phyloP scores from a whole-genome alignment of 2,329 filamentous ascomycete species.

The Blastomyces gilchristii region DNA sequence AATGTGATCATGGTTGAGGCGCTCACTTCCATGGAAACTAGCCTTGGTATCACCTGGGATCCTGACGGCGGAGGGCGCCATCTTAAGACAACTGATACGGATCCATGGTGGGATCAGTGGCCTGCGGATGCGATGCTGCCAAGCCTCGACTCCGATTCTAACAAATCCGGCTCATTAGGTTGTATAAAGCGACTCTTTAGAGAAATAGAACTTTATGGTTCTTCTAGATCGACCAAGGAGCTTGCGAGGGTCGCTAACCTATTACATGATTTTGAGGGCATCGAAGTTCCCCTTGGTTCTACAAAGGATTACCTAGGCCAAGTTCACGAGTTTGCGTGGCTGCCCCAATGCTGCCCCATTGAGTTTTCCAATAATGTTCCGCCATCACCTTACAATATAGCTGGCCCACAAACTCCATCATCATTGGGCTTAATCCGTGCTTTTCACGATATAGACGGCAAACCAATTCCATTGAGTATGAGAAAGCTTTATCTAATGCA shows the following conservation, averaged over 20 bases:
- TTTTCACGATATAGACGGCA: slow-evolving; percentile 17
- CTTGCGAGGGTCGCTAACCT: slow-evolving; percentile 23
- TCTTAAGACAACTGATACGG: slow-evolving; percentile 15
- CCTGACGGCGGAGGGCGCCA: slow-evolving; percentile 13
- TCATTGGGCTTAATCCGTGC: slow-evolving; percentile 27
- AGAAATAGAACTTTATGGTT: slow-evolving; percentile 18
- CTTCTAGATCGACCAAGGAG: slow-evolving; percentile 23
- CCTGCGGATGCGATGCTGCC: slow-evolving; percentile 4
- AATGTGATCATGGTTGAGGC: slow-evolving; percentile 20
- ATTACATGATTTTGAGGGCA: slow-evolving; percentile 29
- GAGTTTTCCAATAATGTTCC: slow-evolving; percentile 20
- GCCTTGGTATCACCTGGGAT: slow-evolving; percentile 25
- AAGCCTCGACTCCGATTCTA: slow-evolving; percentile 16
- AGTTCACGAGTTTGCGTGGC: slow-evolving; percentile 24
- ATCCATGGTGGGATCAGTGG: slow-evolving; percentile 8
- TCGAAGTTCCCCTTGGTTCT: slow-evolving; percentile 18
- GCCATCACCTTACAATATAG: slow-evolving; percentile 11
- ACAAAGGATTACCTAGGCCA: slow-evolving; percentile 7
- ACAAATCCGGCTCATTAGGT: background rate
- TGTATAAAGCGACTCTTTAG: background rate
- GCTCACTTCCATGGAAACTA: slow-evolving; percentile 23
- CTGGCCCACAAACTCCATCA: slow-evolving; percentile 16
- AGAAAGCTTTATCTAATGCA: slow-evolving; percentile 24
- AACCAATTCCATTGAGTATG: background rate
- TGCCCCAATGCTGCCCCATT: slow-evolving; percentile 26